Conservation (phyloP, 2,329 filamentous ascomycete species). For the Verruconis gallopava region DNA sequence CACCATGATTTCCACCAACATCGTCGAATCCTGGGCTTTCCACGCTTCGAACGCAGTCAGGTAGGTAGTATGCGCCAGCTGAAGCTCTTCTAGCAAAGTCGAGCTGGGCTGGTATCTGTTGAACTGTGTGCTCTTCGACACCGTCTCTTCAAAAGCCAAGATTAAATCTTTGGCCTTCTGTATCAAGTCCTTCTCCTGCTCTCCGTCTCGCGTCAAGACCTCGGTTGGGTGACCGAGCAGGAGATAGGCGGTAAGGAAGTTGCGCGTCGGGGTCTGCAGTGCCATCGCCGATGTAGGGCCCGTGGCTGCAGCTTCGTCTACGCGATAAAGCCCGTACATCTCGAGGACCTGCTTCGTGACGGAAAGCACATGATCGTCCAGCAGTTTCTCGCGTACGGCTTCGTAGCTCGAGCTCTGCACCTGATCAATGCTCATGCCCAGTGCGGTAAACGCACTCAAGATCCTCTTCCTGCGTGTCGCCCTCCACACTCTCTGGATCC, state of each 20-base stretch:
- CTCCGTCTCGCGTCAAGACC: slow-evolving; percentile 62
- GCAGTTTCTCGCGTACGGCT: slow-evolving; percentile 55
- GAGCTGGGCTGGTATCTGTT: slow-evolving; percentile 57
- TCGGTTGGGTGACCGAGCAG: slow-evolving; percentile 68
- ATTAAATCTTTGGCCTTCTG: slow-evolving; percentile 65
- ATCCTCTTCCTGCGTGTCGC: slow-evolving; percentile 43
- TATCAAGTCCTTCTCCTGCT: slow-evolving; percentile 58
- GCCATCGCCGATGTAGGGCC: slow-evolving; percentile 49
- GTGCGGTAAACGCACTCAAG: slow-evolving; percentile 51
- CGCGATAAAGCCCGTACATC: slow-evolving; percentile 49
- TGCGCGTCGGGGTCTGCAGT: slow-evolving; percentile 37
- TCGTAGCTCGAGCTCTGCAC: slow-evolving; percentile 62
- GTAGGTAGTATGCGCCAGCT: slow-evolving; percentile 60
- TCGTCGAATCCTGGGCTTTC: slow-evolving; percentile 69
- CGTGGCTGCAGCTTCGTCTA: slow-evolving; percentile 45
- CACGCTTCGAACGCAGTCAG: slow-evolving; percentile 70
- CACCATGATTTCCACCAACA: slow-evolving; percentile 73
- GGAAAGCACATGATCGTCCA: slow-evolving; percentile 51
- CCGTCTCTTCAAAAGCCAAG: slow-evolving; percentile 62
- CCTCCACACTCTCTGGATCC: slow-evolving; percentile 61
- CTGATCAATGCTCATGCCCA: slow-evolving; percentile 57
- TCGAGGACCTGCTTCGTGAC: slow-evolving; percentile 54
- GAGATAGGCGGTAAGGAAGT: slow-evolving; percentile 67
- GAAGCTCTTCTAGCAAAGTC: slow-evolving; percentile 47
- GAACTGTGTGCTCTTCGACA: slow-evolving; percentile 50